Conservation (phyloP, 2,329 filamentous ascomycete species). For the Exophiala phaeomuriformis region DNA sequence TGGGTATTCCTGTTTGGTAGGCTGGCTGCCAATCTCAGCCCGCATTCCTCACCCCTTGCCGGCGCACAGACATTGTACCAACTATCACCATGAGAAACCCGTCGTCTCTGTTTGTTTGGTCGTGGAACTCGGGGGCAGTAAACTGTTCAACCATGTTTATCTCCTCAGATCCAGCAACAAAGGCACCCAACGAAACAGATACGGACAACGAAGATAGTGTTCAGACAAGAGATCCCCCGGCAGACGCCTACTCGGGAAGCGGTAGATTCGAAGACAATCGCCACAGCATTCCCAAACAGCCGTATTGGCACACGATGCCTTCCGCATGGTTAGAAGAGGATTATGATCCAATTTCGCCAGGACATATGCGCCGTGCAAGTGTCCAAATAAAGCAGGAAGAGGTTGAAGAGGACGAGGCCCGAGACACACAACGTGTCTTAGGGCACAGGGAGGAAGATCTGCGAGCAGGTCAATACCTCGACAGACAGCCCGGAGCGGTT, state of each 20-base stretch:
- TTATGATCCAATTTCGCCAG: not conserved
- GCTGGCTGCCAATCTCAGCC: not conserved
- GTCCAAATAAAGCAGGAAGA: not conserved
- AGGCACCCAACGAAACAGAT: not conserved
- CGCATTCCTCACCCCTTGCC: not conserved
- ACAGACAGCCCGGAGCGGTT: not conserved
- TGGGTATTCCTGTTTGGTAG: not conserved
- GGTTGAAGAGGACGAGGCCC: not conserved
- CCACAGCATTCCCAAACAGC: not conserved
- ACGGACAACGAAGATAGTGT: not conserved
- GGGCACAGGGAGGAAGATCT: not conserved
- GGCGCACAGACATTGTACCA: not conserved
- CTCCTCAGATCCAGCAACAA: constrained; percentile 3
- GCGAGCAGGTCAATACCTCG: not conserved
- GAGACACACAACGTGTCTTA: not conserved
- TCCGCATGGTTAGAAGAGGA: constrained; percentile 6
- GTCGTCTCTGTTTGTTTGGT: not conserved
- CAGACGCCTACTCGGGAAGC: not conserved
- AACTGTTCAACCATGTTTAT: not conserved
- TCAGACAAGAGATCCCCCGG: not conserved
- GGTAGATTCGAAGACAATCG: not conserved
- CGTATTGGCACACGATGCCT: not conserved
- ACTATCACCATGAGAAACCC: not conserved
- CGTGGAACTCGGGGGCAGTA: not conserved
- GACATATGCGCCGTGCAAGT: not conserved